Base-by-base conservation (phyloP, 768 basidiomycete genomes). In the Lactarius pseudohatsudake region DNA sequence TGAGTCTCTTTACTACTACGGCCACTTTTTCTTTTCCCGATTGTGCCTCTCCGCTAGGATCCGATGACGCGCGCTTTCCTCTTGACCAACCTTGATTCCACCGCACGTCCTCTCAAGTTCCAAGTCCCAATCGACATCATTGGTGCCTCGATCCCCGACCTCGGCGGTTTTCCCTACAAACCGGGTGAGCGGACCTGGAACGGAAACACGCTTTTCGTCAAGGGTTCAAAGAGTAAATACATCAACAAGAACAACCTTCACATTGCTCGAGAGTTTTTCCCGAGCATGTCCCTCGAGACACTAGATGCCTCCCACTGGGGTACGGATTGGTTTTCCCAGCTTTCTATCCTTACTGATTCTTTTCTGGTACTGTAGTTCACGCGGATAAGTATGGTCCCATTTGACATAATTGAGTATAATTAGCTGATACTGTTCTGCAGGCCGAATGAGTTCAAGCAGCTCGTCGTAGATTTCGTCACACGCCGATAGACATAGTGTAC, bases 301-400 rank as follows among this genome's bases (percentile, higher is more conserved):
- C 76, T 96, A 32, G 87, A 93, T 65, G 79, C 94, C 0, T 87
- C 88, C 1, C 95, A 98, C 76, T 98, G 95, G 95, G 90, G 91
- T 92, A 74, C 68, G 86, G 59, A 4, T 22, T 1, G 13, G 22
- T 30, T 40, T 11, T 22, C 11, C 20, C 10, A 13, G 18, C 13
- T 60, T 34, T 30, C 47, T 10, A 15, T 18, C 30, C 10, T 38
- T 22, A 26, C 40, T 64, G 58, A 63, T 34, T 8, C 40, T 54
- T n/a, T 43, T 55, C 20, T n/a, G 28, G 34, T 1, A 65, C 22
- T 57, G 32, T 67, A 92, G 91, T 96, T 22, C 94, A 96, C 69
- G 89, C 91, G 18, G 93, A 96, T 74, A 83, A 82, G 82, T 87
- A 71, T 65, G 79, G 74, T 15, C 41, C 7, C 1, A 9, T 50